Percentiles rank a stretch among this genome's conserved stretches.
Conservation (phyloP, 2,329 filamentous ascomycete species). For the Tolypocladium sp. region DNA sequence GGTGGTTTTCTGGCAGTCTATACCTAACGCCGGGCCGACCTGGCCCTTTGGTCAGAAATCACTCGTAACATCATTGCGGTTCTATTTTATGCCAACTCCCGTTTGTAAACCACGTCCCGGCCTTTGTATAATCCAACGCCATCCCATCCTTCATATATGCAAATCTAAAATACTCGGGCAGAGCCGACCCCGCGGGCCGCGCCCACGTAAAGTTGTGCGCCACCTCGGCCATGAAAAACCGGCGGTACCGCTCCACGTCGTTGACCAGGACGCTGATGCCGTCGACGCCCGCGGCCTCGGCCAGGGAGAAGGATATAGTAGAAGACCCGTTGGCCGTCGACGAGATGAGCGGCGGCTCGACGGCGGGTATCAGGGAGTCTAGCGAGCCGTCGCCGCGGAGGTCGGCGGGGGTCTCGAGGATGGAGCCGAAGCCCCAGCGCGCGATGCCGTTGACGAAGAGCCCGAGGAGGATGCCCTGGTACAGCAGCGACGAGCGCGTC, state of each 20-base stretch:
- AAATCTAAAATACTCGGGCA: constrained; percentile 70
- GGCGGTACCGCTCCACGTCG: constrained; percentile 73
- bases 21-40: too few species aligned
- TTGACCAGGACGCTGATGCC: constrained; percentile 79
- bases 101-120: constrained; percentile 57
- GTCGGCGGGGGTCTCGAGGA: constrained; percentile 71
- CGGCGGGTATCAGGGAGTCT: constrained; percentile 50
- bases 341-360: constrained; percentile 40
- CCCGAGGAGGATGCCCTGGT: constrained; percentile 82
- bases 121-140: constrained; percentile 65
- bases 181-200: constrained; percentile 30
- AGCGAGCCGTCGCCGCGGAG: constrained; percentile 60
- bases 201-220: constrained; percentile 48
- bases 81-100: constrained; percentile 46
- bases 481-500: constrained; percentile 73
- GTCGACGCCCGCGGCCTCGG: constrained; percentile 41
- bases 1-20: background rate
- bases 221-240: constrained; percentile 52
- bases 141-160: constrained; percentile 59
- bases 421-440: constrained; percentile 84
- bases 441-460: constrained; percentile 92
- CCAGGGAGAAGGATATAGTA: constrained; percentile 55
- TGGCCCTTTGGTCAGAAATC: background rate
- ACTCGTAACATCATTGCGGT: background rate
- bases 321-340: constrained; percentile 35